These are phyloP conservation scores for Salix arbutifolia DNA, from an alignment of 345 rosid genomes.

Conservation along the genomic window DNA sequence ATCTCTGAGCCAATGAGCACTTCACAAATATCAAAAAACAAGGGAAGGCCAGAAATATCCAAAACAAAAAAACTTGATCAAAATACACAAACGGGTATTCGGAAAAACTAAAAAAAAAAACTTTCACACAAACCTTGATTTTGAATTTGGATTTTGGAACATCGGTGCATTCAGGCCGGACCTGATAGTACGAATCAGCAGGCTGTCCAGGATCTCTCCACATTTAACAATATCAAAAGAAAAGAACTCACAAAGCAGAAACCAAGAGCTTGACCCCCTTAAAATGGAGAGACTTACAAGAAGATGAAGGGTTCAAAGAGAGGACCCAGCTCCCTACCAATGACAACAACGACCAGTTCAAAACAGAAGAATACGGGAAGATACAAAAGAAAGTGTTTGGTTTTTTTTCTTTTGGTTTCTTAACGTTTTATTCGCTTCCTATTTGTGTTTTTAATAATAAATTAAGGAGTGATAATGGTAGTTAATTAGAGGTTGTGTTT, in stretches of 20 bases:
- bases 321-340: neutral
- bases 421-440: neutral
- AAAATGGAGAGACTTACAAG: neutral
- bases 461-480: neutral
- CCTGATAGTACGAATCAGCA: constrained; percentile 85
- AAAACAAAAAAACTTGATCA: neutral
- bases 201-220: constrained; percentile 64
- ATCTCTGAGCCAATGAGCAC: neutral
- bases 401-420: neutral
- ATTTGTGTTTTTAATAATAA: neutral
- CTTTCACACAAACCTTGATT: constrained; percentile 59
- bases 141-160: constrained; percentile 86
- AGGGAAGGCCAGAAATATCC: neutral
- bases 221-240: constrained; percentile 41
- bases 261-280: constrained; percentile 21
- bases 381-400: no score
- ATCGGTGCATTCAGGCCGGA: constrained; percentile 89
- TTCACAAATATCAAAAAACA: neutral
- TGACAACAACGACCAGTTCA: constrained; percentile 11
- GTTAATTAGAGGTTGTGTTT: neutral
- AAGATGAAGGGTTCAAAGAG: neutral
- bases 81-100: neutral
- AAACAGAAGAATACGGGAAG: neutral
- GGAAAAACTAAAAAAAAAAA: neutral
- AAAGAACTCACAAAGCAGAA: neutral